phyloP scores from a whole-genome alignment of 148 eudicot species.

The Chenopodium formosanum region DNA sequence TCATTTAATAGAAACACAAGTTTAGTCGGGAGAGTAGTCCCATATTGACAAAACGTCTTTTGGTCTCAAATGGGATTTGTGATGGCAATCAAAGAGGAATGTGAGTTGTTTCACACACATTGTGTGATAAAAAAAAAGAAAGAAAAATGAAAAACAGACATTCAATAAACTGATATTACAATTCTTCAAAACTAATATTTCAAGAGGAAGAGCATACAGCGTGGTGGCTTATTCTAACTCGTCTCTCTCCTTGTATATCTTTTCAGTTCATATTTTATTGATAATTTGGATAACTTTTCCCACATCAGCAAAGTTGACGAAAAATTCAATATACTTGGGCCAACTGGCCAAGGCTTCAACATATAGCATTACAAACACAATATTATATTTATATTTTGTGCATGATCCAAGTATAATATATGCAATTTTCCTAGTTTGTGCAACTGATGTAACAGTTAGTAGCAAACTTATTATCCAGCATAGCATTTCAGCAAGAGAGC shows the following conservation, averaged over 20 bases:
- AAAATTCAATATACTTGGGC: no score
- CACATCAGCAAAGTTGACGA: no score
- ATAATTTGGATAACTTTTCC: no score
- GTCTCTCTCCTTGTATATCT: neutral
- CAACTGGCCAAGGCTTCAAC: no score
- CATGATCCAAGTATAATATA: neutral
- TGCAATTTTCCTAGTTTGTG: neutral
- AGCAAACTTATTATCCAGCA: neutral
- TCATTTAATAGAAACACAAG: no score
- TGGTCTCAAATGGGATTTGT: neutral
- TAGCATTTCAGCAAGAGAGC: neutral
- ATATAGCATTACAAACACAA: neutral
- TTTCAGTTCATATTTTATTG: neutral
- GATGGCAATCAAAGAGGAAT: neutral
- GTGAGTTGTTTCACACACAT: neutral
- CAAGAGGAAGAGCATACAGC: no score
- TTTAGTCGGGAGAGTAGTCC: no score
- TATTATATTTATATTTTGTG: neutral
- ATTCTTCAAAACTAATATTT: no score
- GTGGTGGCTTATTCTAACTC: no score
- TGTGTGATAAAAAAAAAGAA: neutral
- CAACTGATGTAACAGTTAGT: neutral
- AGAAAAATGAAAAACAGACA: no score
- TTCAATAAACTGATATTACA: no score
- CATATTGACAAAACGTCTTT: neutral